These are phyloP conservation scores for Pythium aphanidermatum DNA, from an alignment of 352 stramenopile species.

Conservation along the genomic window DNA sequence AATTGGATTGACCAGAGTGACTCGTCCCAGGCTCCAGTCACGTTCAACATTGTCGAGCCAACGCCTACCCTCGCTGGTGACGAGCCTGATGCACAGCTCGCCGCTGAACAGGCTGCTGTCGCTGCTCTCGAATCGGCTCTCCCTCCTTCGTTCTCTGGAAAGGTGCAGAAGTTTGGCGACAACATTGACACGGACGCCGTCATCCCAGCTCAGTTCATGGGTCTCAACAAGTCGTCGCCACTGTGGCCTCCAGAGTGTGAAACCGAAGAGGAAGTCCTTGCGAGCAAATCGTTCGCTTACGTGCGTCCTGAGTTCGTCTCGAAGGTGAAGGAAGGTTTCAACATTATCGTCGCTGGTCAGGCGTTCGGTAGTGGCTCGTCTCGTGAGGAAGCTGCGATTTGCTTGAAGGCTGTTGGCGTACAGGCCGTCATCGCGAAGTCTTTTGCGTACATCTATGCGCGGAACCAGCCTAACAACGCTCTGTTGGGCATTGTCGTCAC, in stretches of 20 bases:
- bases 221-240: conserved; percentile 69
- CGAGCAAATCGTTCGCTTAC: conserved; percentile 78
- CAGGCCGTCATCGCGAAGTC: conserved; percentile 82
- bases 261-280: conserved; percentile 73
- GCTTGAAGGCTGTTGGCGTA: conserved; percentile 71
- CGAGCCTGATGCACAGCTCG: conserved; percentile 28
- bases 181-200: conserved; percentile 80
- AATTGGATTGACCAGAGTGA: conserved; percentile 54
- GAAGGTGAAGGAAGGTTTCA: conserved; percentile 64
- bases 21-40: conserved; percentile 7
- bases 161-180: conserved; percentile 70
- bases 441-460: conserved; percentile 83
- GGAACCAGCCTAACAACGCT: conserved; percentile 82
- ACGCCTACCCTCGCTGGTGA: conserved; percentile 31
- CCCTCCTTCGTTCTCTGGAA: conserved; percentile 51
- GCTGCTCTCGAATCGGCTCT: conserved; percentile 47
- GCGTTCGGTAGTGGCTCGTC: conserved; percentile 76
- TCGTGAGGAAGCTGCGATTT: conserved; percentile 73
- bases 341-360: conserved; percentile 73
- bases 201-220: conserved; percentile 81
- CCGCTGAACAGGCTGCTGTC: conserved; percentile 48
- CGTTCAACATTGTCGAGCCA: conserved; percentile 40
- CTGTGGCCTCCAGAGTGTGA: conserved; percentile 74
- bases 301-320: conserved; percentile 69
- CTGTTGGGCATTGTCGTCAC: conserved; percentile 77